A percentile compares a stretch with the other conserved stretches of the same genome.
Conservation (phyloP, 768 basidiomycete genomes). For the Tephrocybe sp. region DNA sequence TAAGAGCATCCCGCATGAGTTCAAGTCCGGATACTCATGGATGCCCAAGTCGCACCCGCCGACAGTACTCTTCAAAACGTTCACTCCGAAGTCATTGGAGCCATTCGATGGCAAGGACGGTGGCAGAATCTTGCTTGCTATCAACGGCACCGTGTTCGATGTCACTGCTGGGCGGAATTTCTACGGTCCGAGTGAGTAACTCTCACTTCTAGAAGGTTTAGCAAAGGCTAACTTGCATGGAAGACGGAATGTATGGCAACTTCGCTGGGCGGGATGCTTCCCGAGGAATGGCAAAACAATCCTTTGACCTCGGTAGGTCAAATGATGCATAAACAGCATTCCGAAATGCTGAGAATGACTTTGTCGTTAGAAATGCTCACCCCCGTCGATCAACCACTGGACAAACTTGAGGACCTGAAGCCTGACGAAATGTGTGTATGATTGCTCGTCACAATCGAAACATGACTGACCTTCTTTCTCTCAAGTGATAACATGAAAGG, state of each 20-base stretch:
- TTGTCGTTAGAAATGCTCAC: slow-evolving; percentile 79
- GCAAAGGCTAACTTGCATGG: neutral
- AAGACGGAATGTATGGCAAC: slow-evolving; percentile 96
- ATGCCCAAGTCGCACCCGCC: slow-evolving; percentile 83
- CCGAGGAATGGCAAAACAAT: slow-evolving; percentile 97
- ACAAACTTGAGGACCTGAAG: slow-evolving; percentile 78
- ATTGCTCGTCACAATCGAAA: neutral
- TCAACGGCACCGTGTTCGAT: slow-evolving; percentile 89
- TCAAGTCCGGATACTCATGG: slow-evolving; percentile 89
- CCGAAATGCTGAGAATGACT: neutral
- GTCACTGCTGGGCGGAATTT: slow-evolving; percentile 88
- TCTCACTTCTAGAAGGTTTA: neutral
- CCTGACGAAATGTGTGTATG: slow-evolving; percentile 79
- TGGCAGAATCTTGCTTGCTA: slow-evolving; percentile 78
- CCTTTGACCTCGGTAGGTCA: slow-evolving; percentile 81
- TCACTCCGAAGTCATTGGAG: slow-evolving; percentile 74
- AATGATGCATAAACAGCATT: neutral
- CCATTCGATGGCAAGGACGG: slow-evolving; percentile 66
- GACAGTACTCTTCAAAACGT: slow-evolving; percentile 73
- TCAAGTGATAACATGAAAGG: slow-evolving; percentile 91
- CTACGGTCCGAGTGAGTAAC: slow-evolving; percentile 85
- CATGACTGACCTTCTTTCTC: slow-evolving; percentile 7
- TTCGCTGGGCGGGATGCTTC: slow-evolving; percentile 97
- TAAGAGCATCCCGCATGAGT: slow-evolving; percentile 58
- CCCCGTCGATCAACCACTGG: slow-evolving; percentile 81